phyloP scores from a whole-genome alignment of 176 grass and related monocot genomes.

The Triticum dicoccoides region DNA sequence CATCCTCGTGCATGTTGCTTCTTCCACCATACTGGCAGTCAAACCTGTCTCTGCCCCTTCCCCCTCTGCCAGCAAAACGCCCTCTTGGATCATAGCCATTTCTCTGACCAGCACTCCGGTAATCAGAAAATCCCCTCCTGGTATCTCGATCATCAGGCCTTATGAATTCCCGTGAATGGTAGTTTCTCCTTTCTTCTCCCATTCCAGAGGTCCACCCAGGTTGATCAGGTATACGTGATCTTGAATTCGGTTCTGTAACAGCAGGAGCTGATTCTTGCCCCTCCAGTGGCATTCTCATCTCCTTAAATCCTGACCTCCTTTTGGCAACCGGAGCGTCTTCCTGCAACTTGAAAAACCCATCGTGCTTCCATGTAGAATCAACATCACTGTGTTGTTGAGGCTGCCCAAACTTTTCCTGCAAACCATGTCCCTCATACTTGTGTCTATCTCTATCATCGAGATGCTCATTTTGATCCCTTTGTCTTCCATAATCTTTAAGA shows the following conservation, averaged over 20 bases:
- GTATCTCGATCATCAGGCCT: slow-evolving; percentile 47
- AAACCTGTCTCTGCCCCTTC: slow-evolving; percentile 61
- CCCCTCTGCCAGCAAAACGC: slow-evolving; percentile 52
- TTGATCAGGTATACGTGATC: slow-evolving; percentile 38
- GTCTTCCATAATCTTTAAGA: slow-evolving; percentile 58
- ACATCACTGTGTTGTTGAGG: slow-evolving; percentile 29
- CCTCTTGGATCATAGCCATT: slow-evolving; percentile 55
- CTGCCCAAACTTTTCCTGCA: slow-evolving; percentile 35
- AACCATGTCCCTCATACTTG: slow-evolving; percentile 23
- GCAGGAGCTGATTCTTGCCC: slow-evolving; percentile 36
- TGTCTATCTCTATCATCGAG: slow-evolving; percentile 37
- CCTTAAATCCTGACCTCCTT: slow-evolving; percentile 54
- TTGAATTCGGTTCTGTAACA: slow-evolving; percentile 24
- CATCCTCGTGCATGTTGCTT: slow-evolving; percentile 29
- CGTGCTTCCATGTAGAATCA: slow-evolving; percentile 59
- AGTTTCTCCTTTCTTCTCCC: slow-evolving; percentile 54
- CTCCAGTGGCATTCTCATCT: slow-evolving; percentile 42
- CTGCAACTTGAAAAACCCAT: slow-evolving; percentile 66
- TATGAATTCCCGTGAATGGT: slow-evolving; percentile 25
- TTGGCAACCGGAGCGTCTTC: slow-evolving; percentile 38
- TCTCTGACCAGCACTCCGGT: slow-evolving; percentile 47
- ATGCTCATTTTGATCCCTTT: slow-evolving; percentile 50
- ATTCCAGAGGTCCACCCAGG: slow-evolving; percentile 27
- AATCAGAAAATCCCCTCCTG: slow-evolving; percentile 48
- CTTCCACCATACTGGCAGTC: slow-evolving; percentile 28